Conservation (phyloP, 768 basidiomycete species). For the Exidia glandulosa region DNA sequence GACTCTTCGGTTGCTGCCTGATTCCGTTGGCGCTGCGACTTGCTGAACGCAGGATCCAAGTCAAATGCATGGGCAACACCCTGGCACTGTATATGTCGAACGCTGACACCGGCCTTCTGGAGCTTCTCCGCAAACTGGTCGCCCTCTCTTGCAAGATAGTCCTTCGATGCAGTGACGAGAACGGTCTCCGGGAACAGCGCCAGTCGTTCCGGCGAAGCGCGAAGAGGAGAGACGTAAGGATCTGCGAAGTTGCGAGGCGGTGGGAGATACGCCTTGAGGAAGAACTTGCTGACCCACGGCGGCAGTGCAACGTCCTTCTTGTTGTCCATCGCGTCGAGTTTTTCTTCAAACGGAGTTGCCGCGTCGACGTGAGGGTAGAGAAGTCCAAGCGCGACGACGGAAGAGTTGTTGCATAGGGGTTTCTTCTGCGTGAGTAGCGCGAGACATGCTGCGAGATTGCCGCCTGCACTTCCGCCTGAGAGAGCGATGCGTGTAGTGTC, state of each 20-base stretch:
- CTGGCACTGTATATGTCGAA: slow-evolving; percentile 6
- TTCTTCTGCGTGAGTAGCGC: slow-evolving; percentile 4
- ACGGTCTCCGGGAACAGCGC: slow-evolving; percentile 6
- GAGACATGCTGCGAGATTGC: slow-evolving; percentile 8
- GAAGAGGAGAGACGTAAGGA: slow-evolving; percentile 8
- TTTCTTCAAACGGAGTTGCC: slow-evolving; percentile 6
- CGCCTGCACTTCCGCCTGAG: slow-evolving; percentile 8
- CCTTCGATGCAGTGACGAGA: slow-evolving; percentile 10
- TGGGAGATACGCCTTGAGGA: slow-evolving; percentile 8
- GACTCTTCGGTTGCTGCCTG: slow-evolving; percentile 4
- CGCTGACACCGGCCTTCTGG: slow-evolving; percentile 3
- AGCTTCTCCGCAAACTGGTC: slow-evolving; percentile 7
- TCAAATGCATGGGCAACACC: slow-evolving; percentile 12
- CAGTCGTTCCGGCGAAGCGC: not conserved
- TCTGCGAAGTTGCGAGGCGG: slow-evolving; percentile 4
- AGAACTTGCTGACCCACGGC: slow-evolving; percentile 7
- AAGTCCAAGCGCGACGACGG: slow-evolving; percentile 5
- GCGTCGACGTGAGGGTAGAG: slow-evolving; percentile 9
- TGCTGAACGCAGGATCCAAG: slow-evolving; percentile 2
- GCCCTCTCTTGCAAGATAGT: slow-evolving; percentile 10
- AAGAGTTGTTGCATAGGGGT: slow-evolving; percentile 4
- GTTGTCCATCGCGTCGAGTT: slow-evolving; percentile 7
- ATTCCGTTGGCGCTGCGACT: slow-evolving; percentile 3
- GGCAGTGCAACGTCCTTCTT: slow-evolving; percentile 2
- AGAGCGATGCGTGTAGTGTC: slow-evolving; percentile 6